Base-by-base conservation (phyloP, 371 early-diverging fungal genomes). In the Umbelopsis sp. region DNA sequence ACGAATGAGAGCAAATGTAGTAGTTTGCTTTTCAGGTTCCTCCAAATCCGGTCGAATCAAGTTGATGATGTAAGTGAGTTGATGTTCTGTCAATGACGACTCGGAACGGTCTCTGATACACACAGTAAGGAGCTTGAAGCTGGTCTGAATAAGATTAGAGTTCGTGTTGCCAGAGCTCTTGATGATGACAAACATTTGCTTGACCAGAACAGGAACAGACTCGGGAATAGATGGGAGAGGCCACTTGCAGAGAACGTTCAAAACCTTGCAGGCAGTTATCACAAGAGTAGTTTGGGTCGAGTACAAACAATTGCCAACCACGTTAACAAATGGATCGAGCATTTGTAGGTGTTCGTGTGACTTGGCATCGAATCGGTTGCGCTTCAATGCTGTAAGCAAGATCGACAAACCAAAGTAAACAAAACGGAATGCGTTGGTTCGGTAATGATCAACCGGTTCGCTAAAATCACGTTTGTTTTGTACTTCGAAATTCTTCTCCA, bases 371-470 rank as follows among this genome's bases (percentile, higher is more conserved):
- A 95, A 86, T 69, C 87, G 86, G 70, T 88, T 88, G 66, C 89
- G 86, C 66, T 85, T 87, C 51, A 95, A 73, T 1, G 90, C 86
- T 1, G 91, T 81, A 16, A 90, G 80, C 65, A 93, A 79, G 20
- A 97, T 79, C 29, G 86, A 83, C 18, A 98, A 76, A 5, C 98
- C 98, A 86, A 99, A 97, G 67, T 92, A 91, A 50, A 96, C 93
- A 77, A 99, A 96, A 14, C 91, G 83, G 73, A 96, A 89, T 2
- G 94, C 93, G 66, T 99, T 97, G 29, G 83, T 83, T 32, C 85
- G 79, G 74, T 91, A 92, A 63, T 90, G 86, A 53, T 90, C 91
- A 32, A 85, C 78, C 14, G 85, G 71, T 32, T 80, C 78, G 3
- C 73, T 51, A 8, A 76, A 75, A 25, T 84, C 82, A 16, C 93